Conservation (phyloP, 805 yeast species). For the Wickerhamomyces alni region DNA sequence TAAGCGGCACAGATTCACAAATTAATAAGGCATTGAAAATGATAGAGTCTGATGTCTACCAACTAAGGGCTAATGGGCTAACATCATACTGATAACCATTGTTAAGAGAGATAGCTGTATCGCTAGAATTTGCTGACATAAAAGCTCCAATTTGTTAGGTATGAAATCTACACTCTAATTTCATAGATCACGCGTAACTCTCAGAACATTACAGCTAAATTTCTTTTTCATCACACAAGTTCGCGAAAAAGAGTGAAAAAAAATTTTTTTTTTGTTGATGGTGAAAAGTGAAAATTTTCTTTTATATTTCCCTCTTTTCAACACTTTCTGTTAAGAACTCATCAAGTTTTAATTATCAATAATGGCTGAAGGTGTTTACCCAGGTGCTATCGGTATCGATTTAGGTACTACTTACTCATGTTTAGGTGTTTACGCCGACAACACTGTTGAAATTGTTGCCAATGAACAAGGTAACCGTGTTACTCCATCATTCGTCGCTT, state of each 20-base stretch:
- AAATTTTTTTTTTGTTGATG: slow-evolving; percentile 13
- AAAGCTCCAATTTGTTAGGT: slow-evolving; percentile 7
- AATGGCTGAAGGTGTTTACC: slow-evolving; percentile 98
- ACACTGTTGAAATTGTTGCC: slow-evolving; percentile 74
- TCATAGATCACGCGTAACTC: slow-evolving; percentile 4
- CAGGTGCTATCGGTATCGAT: slow-evolving; percentile 99
- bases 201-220: slow-evolving; percentile 13
- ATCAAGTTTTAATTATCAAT: slow-evolving; percentile 22
- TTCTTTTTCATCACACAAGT: slow-evolving; percentile 4
- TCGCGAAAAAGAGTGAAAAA: slow-evolving; percentile 6
- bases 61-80: slow-evolving; percentile 11
- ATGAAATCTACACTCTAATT: slow-evolving; percentile 10
- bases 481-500: slow-evolving; percentile 77
- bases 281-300: slow-evolving; percentile 17
- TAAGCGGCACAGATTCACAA: slow-evolving; percentile 25
- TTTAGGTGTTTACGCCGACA: slow-evolving; percentile 67
- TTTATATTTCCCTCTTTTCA: slow-evolving; percentile 10
- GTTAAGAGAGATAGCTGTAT: no score
- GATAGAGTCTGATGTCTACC: slow-evolving; percentile 22
- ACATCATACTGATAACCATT: slow-evolving; percentile 6
- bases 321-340: slow-evolving; percentile 4
- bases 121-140: background rate
- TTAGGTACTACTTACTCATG: slow-evolving; percentile 84
- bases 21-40: slow-evolving; percentile 21
- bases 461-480: slow-evolving; percentile 85